A percentile compares a stretch with the other conserved stretches of the same genome.
Evolutionary conservation across 805 yeast species (phyloP).

Genomic region (Priceomyces haplophilus): DNA sequence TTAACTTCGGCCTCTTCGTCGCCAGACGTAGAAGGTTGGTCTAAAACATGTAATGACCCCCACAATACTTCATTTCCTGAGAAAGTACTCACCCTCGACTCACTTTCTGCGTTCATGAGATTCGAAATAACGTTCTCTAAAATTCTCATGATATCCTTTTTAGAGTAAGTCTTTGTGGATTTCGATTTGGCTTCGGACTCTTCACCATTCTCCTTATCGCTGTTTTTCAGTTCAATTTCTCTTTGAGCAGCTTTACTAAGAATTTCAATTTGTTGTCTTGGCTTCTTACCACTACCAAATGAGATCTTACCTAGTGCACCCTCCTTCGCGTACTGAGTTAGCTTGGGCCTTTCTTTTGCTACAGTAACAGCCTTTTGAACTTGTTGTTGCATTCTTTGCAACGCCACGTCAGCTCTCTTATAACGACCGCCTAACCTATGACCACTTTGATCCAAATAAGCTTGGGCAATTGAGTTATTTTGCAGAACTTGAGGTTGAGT

Average conservation of each 20-base stretch:
- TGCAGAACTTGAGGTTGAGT: slow-evolving; percentile 49
- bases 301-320: slow-evolving; percentile 91
- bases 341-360: slow-evolving; percentile 82
- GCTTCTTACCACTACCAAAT: slow-evolving; percentile 74
- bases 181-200: slow-evolving; percentile 19
- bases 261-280: slow-evolving; percentile 79
- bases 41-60: slow-evolving; percentile 75
- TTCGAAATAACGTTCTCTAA: slow-evolving; percentile 78
- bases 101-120: slow-evolving; percentile 75
- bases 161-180: slow-evolving; percentile 31
- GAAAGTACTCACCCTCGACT: slow-evolving; percentile 32
- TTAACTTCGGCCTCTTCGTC: slow-evolving; percentile 49
- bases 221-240: slow-evolving; percentile 34
- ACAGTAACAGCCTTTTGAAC: slow-evolving; percentile 94
- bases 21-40: slow-evolving; percentile 54
- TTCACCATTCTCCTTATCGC: slow-evolving; percentile 19
- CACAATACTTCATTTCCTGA: slow-evolving; percentile 52
- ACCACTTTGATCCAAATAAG: slow-evolving; percentile 87
- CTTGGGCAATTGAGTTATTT: slow-evolving; percentile 83
- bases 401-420: slow-evolving; percentile 82
- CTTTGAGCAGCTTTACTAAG: slow-evolving; percentile 51
- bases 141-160: slow-evolving; percentile 52
- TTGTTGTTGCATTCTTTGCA: slow-evolving; percentile 97
- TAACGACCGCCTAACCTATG: slow-evolving; percentile 84
- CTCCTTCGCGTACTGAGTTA: slow-evolving; percentile 62